Conservation (phyloP, 2,329 filamentous ascomycete genomes). For the Clarireedia paspali region DNA sequence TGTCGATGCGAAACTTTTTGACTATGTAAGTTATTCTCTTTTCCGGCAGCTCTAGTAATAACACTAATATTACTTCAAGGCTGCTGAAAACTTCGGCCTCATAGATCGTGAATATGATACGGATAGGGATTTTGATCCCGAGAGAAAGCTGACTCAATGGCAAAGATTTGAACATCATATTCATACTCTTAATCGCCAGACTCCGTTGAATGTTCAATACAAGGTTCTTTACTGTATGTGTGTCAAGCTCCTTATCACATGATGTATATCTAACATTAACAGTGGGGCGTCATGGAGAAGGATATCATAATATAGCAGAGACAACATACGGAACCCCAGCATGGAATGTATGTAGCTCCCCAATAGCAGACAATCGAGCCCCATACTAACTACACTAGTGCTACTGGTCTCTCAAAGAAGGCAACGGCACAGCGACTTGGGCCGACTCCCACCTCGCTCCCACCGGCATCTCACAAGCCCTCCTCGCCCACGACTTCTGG, state of each 20-base stretch:
- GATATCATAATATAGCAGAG: conserved; percentile 56
- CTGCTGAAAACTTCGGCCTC: conserved; percentile 55
- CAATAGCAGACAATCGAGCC: background rate
- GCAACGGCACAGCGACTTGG: conserved; percentile 56
- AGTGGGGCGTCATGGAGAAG: conserved; percentile 63
- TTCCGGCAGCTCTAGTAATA: background rate
- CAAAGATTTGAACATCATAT: conserved; percentile 55
- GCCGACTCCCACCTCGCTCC: conserved; percentile 55
- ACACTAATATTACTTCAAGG: conserved; percentile 33
- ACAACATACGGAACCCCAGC: conserved; percentile 58
- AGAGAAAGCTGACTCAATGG: conserved; percentile 48
- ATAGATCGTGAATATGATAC: conserved; percentile 51
- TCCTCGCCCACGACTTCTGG: conserved; percentile 55
- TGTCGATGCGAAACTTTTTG: conserved; percentile 50
- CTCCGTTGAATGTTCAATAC: conserved; percentile 43
- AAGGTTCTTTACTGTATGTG: conserved; percentile 50
- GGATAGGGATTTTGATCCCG: conserved; percentile 37
- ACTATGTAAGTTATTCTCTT: conserved; percentile 53
- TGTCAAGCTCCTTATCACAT: background rate
- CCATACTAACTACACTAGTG: conserved; percentile 33
- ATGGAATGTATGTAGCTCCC: conserved; percentile 50
- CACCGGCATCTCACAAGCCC: conserved; percentile 48
- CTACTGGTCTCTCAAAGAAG: conserved; percentile 59
- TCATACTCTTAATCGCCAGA: conserved; percentile 42
- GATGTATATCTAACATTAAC: conserved; percentile 9